Base-by-base conservation (phyloP, 2,329 filamentous ascomycete genomes). In the Verticillium nonalfalfae region DNA sequence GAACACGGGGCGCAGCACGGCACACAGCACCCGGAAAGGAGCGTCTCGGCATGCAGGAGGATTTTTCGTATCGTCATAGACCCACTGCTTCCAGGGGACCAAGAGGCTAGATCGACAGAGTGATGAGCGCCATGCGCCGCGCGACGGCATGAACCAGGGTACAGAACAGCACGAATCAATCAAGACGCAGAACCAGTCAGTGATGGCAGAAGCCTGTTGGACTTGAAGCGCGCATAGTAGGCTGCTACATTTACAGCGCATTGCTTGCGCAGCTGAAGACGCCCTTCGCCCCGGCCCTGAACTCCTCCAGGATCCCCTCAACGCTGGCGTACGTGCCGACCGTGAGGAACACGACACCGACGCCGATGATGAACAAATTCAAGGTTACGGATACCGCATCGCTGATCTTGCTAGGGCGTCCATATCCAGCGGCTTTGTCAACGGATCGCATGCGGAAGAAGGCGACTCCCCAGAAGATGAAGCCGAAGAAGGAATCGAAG, bases 401-500 rank as follows among this genome's bases (percentile, higher is more conserved):
- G 1, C 81, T 75, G 38, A 87, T 33, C 7, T 64, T 68, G 57
- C 83, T 85, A 1, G 76, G 77, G 64, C 79, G 81, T 58, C 83
- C 80, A 36, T 84, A 80, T 1, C 78, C 75, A 2, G 81, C 71
- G 7, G 82, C 80, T 39, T 85, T 81, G 65, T 91, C 88, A 1
- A 84, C 88, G 21, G 77, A 78, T 57, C 90, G 82, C 89, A 94
- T 91, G 61, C 89, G 84, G 70, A 93, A 84, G 71, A 91, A 94
- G 0, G 90, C 90, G 1, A 91, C 83, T 13, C 89, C 90, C 90
- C 90, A 97, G 80, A 97, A 97, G 71, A 97, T 96, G 80, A 97
- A 97, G 31, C 93, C 93, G 69, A 94, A 94, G 81, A 93, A 94
- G 60, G 90, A 94, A 76, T 97, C 92, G 71, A 97, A 97, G 1